These are phyloP conservation scores for Tylopilus sp. DNA, from an alignment of 768 basidiomycete genomes.

Conservation along the genomic window DNA sequence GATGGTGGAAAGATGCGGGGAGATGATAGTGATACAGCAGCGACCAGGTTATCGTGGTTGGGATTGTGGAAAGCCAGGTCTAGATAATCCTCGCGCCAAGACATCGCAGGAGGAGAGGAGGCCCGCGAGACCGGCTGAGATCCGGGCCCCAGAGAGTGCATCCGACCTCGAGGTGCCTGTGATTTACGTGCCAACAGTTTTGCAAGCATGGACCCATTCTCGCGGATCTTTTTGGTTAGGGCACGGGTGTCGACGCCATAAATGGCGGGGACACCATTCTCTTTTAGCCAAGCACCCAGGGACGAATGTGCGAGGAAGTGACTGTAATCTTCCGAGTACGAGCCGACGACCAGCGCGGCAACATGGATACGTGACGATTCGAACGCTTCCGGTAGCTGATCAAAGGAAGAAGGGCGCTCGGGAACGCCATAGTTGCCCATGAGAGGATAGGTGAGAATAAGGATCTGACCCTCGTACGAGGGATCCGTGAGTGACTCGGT, in stretches of 20 bases:
- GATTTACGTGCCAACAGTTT: constrained; percentile 68
- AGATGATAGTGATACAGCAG: constrained; percentile 71
- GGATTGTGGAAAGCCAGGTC: constrained; percentile 85
- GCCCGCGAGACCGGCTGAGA: constrained; percentile 44
- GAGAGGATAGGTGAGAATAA: constrained; percentile 94
- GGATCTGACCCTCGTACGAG: constrained; percentile 97
- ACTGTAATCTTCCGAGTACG: constrained; percentile 91
- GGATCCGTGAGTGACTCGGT: constrained; percentile 98
- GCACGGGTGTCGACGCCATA: constrained; percentile 96
- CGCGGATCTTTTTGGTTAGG: constrained; percentile 93
- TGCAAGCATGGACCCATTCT: constrained; percentile 91
- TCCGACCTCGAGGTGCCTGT: constrained; percentile 39
- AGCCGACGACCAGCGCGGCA: constrained; percentile 85
- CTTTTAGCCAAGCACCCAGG: constrained; percentile 89
- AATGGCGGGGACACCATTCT: constrained; percentile 90
- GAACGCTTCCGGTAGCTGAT: constrained; percentile 70
- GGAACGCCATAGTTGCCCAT: constrained; percentile 98
- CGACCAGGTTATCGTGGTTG: constrained; percentile 87
- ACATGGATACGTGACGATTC: constrained; percentile 96
- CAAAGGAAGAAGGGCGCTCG: constrained; percentile 47
- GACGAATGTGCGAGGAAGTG: constrained; percentile 92
- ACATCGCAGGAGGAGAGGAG: constrained; percentile 50
- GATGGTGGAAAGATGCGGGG: too few species aligned
- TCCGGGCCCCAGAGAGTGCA: constrained; percentile 33
- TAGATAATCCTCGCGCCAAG: constrained; percentile 83